phyloP scores from a whole-genome alignment of 306 rosid species.

The Prunus campanulata region DNA sequence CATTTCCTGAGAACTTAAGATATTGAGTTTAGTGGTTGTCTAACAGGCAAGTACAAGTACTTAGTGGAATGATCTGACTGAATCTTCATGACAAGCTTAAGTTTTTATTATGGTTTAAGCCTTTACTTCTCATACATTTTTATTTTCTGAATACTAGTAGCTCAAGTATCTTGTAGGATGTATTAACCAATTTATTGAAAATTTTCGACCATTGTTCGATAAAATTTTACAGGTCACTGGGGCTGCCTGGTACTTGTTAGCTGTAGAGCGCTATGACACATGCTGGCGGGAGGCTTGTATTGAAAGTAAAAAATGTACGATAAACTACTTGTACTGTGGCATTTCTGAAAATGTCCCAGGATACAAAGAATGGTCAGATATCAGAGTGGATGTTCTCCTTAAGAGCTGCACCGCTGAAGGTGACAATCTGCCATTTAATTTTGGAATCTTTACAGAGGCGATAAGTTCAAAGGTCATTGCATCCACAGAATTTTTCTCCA shows the following conservation, averaged over 20 bases:
- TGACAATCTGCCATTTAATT: conserved; percentile 39
- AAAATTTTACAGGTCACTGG: conserved; percentile 58
- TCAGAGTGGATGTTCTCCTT: conserved; percentile 45
- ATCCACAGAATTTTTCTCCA: conserved; percentile 51
- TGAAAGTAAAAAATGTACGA: conserved; percentile 31
- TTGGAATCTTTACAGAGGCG: conserved; percentile 71
- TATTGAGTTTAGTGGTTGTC: too few relatives aligned
- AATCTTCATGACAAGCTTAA: too few relatives aligned
- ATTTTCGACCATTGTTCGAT: neutral
- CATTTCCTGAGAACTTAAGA: too few relatives aligned
- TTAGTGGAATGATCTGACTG: too few relatives aligned
- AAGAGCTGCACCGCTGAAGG: conserved; percentile 35
- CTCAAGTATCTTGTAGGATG: neutral
- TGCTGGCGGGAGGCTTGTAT: conserved; percentile 72
- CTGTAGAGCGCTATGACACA: conserved; percentile 70
- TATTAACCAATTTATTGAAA: neutral
- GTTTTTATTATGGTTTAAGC: too few relatives aligned
- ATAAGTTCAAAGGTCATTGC: conserved; percentile 50
- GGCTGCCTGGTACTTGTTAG: conserved; percentile 79
- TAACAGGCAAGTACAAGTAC: too few relatives aligned
- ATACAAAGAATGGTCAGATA: conserved; percentile 43
- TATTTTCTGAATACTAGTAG: neutral
- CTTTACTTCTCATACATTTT: too few relatives aligned
- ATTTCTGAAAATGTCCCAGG: conserved; percentile 23
- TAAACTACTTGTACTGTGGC: conserved; percentile 60